These are phyloP conservation scores for Lactifluus echinatus DNA, from an alignment of 768 basidiomycete genomes.

Conservation along the genomic window DNA sequence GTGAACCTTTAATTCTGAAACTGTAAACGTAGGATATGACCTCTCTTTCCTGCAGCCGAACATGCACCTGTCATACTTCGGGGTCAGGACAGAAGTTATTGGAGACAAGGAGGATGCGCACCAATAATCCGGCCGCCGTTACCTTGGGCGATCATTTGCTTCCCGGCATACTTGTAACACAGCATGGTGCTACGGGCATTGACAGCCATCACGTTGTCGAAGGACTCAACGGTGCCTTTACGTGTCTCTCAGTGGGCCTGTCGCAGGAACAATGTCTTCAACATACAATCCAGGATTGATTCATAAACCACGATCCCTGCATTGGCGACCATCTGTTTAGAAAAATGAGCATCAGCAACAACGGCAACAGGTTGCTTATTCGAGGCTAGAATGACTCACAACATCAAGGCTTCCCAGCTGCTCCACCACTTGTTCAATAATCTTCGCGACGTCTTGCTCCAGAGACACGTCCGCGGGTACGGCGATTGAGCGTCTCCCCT, in stretches of 20 bases:
- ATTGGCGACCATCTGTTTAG: slow-evolving; percentile 19
- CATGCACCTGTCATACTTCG: neutral
- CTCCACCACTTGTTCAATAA: slow-evolving; percentile 3
- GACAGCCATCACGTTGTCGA: slow-evolving; percentile 1
- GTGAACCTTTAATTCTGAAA: neutral
- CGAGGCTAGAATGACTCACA: neutral
- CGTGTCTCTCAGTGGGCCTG: neutral
- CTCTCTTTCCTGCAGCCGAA: slow-evolving; percentile 13
- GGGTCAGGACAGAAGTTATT: neutral
- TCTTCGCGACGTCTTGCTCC: slow-evolving; percentile 7
- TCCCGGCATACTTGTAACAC: slow-evolving; percentile 23
- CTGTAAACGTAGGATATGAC: neutral
- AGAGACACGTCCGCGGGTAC: slow-evolving; percentile 12
- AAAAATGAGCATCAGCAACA: neutral
- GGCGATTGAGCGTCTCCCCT: slow-evolving; percentile 7
- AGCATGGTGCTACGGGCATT: slow-evolving; percentile 18
- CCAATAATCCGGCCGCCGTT: slow-evolving; percentile 13
- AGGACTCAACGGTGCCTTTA: slow-evolving; percentile 6
- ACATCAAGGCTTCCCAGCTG: slow-evolving; percentile 15
- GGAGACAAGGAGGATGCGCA: neutral
- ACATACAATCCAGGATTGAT: neutral
- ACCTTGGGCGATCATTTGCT: slow-evolving; percentile 23
- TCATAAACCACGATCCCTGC: neutral
- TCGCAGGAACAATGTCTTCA: neutral
- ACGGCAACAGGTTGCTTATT: neutral